phyloP scores from a whole-genome alignment of 495 filamentous ascomycete species.

The Penicillium nucicola region DNA sequence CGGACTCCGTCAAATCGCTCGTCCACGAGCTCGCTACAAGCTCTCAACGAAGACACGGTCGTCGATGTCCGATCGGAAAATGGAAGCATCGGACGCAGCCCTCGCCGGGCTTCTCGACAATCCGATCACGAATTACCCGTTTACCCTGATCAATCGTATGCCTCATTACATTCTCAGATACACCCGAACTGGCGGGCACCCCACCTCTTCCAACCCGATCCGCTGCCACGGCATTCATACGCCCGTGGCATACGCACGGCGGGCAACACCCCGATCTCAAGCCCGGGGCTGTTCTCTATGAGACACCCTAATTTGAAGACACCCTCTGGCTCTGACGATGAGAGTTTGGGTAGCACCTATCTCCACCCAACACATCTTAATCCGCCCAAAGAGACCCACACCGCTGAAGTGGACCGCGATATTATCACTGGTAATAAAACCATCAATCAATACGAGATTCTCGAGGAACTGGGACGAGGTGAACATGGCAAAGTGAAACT shows the following conservation, averaged over 20 bases:
- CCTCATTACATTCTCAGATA: constrained; percentile 46
- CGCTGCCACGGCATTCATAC: constrained; percentile 25
- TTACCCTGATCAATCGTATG: constrained; percentile 54
- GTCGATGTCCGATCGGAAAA: constrained; percentile 41
- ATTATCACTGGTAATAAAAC: constrained; percentile 84
- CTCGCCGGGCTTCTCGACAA: constrained; percentile 30
- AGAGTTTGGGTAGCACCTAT: constrained; percentile 52
- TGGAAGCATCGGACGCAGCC: constrained; percentile 20
- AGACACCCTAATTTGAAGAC: constrained; percentile 44
- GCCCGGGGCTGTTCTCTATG: constrained; percentile 62
- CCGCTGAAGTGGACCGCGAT: constrained; percentile 85
- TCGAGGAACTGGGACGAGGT: constrained; percentile 91
- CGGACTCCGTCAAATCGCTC: constrained; percentile 42
- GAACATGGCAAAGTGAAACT: constrained; percentile 97
- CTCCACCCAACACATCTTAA: constrained; percentile 64
- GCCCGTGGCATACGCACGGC: constrained; percentile 45
- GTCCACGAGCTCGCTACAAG: constrained; percentile 46
- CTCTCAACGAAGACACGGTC: constrained; percentile 43
- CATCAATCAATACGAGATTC: constrained; percentile 96
- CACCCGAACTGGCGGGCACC: constrained; percentile 45
- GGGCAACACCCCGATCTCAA: constrained; percentile 65
- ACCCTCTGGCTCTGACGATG: constrained; percentile 45
- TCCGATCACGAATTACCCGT: constrained; percentile 43
- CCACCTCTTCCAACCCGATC: constrained; percentile 34
- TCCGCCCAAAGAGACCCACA: constrained; percentile 72